Percentiles rank a stretch among this genome's conserved stretches.
These are phyloP conservation scores for Arachis monticola DNA, from an alignment of 331 rosid species.

Conservation along the genomic window DNA sequence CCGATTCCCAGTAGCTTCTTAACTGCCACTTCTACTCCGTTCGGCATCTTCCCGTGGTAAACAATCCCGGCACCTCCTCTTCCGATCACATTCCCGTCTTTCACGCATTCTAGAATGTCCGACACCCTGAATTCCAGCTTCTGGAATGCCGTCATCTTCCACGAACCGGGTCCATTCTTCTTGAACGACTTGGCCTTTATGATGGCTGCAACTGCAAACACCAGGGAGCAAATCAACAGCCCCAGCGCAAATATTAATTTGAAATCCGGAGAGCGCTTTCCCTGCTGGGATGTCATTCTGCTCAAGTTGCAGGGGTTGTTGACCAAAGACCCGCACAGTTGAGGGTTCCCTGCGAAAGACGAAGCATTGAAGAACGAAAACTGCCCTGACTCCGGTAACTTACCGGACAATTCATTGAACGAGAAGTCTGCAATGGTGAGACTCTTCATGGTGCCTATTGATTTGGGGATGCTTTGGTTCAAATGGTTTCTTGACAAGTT, in stretches of 20 bases:
- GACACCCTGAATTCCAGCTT: conserved; percentile 74
- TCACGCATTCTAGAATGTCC: conserved; percentile 78
- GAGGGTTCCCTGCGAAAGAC: conserved; percentile 78
- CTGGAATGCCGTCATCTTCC: conserved; percentile 84
- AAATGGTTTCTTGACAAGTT: conserved; percentile 81
- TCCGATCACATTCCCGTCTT: conserved; percentile 87
- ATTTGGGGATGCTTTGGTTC: conserved; percentile 68
- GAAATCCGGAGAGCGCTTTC: conserved; percentile 47
- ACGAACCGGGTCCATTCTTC: conserved; percentile 52
- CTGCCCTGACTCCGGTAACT: conserved; percentile 76
- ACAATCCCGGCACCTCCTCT: conserved; percentile 95
- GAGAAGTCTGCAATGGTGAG: conserved; percentile 88
- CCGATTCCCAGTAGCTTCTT: conserved; percentile 79
- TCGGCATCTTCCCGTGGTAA: conserved; percentile 91
- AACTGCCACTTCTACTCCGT: conserved; percentile 80
- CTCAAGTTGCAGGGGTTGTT: conserved; percentile 77
- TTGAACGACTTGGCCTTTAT: conserved; percentile 68
- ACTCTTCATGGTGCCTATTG: conserved; percentile 74
- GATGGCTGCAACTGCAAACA: conserved; percentile 72
- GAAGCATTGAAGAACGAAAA: conserved; percentile 73
- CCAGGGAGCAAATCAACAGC: conserved; percentile 65
- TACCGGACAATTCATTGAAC: conserved; percentile 76
- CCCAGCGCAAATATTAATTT: conserved; percentile 83
- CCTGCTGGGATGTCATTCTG: conserved; percentile 40
- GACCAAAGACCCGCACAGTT: conserved; percentile 64